Percentiles rank a stretch among this genome's conserved stretches.
These are phyloP conservation scores for Martiniozyma asiatica DNA, from an alignment of 1,139 yeast genomes.

Conservation along the genomic window DNA sequence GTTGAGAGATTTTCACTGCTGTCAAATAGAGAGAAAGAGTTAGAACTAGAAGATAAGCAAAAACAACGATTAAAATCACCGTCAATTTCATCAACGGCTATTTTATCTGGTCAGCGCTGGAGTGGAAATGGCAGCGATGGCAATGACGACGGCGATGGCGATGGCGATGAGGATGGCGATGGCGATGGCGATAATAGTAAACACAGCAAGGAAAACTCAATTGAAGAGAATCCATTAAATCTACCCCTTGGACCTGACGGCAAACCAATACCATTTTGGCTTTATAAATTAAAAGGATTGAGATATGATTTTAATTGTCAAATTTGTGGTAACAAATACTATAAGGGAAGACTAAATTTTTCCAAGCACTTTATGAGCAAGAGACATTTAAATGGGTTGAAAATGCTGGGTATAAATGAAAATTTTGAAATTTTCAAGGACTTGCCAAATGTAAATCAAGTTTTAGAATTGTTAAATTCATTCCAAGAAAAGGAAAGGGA, in stretches of 20 bases:
- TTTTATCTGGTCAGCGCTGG: slow-evolving; percentile 2
- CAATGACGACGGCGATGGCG: slow-evolving; percentile 16
- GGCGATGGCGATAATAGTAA: slow-evolving; percentile 12
- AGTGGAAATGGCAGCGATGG: slow-evolving; percentile 8
- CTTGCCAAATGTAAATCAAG: slow-evolving; percentile 59
- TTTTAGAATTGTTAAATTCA: slow-evolving; percentile 41
- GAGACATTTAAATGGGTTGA: slow-evolving; percentile 64
- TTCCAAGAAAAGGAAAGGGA: slow-evolving; percentile 30
- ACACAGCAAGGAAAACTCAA: slow-evolving; percentile 13
- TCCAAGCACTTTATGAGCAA: slow-evolving; percentile 62
- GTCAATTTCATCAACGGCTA: too few species aligned
- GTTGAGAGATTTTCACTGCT: slow-evolving; percentile 56
- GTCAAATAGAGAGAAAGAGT: slow-evolving; percentile 60
- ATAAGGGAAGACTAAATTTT: slow-evolving; percentile 64
- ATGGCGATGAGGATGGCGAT: slow-evolving; percentile 14
- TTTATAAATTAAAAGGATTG: slow-evolving; percentile 80
- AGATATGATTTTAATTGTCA: slow-evolving; percentile 70
- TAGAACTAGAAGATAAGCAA: slow-evolving; percentile 40
- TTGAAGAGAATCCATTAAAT: slow-evolving; percentile 35
- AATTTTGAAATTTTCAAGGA: slow-evolving; percentile 42
- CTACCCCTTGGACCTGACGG: slow-evolving; percentile 85
- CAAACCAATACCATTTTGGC: slow-evolving; percentile 86
- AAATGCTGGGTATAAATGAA: slow-evolving; percentile 54
- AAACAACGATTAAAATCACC: slow-evolving; percentile 12
- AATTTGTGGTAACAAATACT: slow-evolving; percentile 67